These are phyloP conservation scores for Neurospora pannonica DNA, from an alignment of 495 filamentous ascomycete species.

Conservation along the genomic window DNA sequence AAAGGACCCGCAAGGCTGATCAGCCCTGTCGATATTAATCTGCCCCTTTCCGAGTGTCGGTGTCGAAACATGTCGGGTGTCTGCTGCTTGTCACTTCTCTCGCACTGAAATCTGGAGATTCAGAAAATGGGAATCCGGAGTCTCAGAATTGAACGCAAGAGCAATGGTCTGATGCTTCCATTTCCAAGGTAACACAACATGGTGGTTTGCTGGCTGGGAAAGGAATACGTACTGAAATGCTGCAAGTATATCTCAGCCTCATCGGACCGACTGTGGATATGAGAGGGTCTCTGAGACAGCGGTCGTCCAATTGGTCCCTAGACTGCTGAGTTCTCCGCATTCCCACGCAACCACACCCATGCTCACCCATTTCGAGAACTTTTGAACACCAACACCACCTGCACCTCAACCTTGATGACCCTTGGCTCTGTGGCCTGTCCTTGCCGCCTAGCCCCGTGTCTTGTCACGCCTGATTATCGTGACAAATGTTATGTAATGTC, in stretches of 20 bases:
- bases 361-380: background rate
- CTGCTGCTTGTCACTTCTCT: background rate
- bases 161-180: background rate
- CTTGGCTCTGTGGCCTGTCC: background rate
- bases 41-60: background rate
- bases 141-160: background rate
- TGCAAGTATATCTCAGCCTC: conserved; percentile 13
- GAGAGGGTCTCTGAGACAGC: conserved; percentile 14
- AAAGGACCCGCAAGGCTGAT: background rate
- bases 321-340: conserved; percentile 18
- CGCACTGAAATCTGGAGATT: background rate
- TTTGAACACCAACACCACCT: background rate
- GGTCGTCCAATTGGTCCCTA: conserved; percentile 8
- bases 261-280: conserved; percentile 23
- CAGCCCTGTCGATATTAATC: background rate
- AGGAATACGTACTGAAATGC: background rate
- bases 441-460: background rate
- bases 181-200: background rate
- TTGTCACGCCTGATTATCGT: background rate
- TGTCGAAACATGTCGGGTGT: background rate
- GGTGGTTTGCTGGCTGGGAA: background rate
- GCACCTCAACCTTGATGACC: background rate
- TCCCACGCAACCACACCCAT: background rate
- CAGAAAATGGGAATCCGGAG: background rate
- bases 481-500: background rate